These are phyloP conservation scores for Sindora glabra DNA, from an alignment of 306 rosid species.

Conservation along the genomic window DNA sequence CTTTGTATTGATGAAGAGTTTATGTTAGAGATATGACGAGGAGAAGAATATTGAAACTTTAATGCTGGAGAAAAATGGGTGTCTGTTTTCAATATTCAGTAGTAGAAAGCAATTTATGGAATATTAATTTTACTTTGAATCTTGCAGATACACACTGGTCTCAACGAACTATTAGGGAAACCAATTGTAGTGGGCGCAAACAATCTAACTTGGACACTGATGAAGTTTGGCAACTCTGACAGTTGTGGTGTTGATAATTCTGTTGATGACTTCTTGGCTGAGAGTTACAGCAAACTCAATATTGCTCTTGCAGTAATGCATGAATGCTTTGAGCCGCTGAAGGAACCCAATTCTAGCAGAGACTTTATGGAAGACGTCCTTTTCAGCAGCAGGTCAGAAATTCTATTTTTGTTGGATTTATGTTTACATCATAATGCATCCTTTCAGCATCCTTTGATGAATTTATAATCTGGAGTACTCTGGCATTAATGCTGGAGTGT, in stretches of 20 bases:
- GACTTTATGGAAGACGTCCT: conserved; percentile 68
- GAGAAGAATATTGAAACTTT: not conserved
- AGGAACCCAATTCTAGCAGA: conserved; percentile 44
- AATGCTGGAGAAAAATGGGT: not conserved
- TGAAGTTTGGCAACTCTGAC: conserved; percentile 35
- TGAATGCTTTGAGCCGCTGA: conserved; percentile 82
- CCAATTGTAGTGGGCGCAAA: conserved; percentile 38
- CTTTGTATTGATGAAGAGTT: not conserved
- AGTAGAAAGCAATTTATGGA: not conserved
- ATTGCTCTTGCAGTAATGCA: conserved; percentile 77
- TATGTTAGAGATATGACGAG: not conserved
- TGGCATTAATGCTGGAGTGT: not conserved
- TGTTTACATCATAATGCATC: not conserved
- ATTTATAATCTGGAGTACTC: not conserved
- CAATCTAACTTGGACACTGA: conserved; percentile 67
- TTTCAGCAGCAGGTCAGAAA: conserved; percentile 60
- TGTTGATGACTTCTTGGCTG: conserved; percentile 27
- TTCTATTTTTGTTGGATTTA: not conserved
- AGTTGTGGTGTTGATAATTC: not conserved
- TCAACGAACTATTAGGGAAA: conserved; percentile 40
- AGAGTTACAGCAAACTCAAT: conserved; percentile 58
- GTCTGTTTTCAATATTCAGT: not conserved
- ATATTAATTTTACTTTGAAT: not conserved
- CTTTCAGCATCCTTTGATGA: not conserved
- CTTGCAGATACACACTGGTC: conserved; percentile 54